Evolutionary conservation across 495 filamentous ascomycete species (phyloP).

Genomic region (Penicillium arizonense): DNA sequence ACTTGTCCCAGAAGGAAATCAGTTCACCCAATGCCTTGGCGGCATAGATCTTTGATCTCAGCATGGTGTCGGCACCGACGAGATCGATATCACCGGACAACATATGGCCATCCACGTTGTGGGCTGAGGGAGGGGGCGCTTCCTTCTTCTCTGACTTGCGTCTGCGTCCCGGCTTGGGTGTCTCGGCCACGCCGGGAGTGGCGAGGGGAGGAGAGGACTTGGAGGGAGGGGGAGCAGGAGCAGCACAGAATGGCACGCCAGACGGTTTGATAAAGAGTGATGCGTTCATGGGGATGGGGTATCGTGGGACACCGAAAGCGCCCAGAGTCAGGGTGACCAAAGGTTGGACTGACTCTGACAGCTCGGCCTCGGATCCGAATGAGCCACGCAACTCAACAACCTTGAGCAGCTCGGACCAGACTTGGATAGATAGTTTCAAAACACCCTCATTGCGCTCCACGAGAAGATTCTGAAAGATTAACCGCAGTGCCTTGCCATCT

Average conservation of each 20-base stretch:
- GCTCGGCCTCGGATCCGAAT: conserved; percentile 63
- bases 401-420: conserved; percentile 78
- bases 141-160: conserved; percentile 83
- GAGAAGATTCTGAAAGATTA: conserved; percentile 91
- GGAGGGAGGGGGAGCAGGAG: conserved; percentile 45
- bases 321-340: conserved; percentile 78
- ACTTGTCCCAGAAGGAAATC: conserved; percentile 43
- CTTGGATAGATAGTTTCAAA: conserved; percentile 74
- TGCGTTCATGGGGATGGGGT: conserved; percentile 87
- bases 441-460: conserved; percentile 86
- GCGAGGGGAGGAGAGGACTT: conserved; percentile 57
- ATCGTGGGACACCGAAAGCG: conserved; percentile 85
- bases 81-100: conserved; percentile 94
- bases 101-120: conserved; percentile 98
- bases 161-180: conserved; percentile 59
- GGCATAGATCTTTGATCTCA: conserved; percentile 84
- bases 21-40: conserved; percentile 74
- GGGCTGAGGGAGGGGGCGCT: conserved; percentile 62
- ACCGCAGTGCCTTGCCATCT: conserved; percentile 79
- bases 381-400: conserved; percentile 58
- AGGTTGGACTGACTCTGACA: conserved; percentile 61
- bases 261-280: conserved; percentile 90
- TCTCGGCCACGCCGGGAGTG: conserved; percentile 18
- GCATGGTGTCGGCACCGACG: conserved; percentile 81
- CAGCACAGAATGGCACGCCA: conserved; percentile 70